Evolutionary conservation across 2,329 filamentous ascomycete species (phyloP).

Genomic region (Penicillium janthinellum): DNA sequence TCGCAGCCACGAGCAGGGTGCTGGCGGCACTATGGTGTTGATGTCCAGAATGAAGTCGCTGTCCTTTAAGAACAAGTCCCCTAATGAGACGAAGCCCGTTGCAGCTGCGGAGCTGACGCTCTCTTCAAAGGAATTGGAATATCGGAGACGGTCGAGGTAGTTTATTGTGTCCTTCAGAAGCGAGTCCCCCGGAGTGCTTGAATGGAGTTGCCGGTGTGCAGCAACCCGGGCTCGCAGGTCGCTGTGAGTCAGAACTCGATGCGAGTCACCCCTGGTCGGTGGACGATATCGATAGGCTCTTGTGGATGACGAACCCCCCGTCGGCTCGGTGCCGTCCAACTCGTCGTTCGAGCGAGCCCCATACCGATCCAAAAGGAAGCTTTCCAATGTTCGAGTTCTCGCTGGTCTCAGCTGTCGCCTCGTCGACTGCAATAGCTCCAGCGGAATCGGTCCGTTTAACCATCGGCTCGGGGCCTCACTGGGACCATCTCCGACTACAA

Average conservation of each 20-base stretch:
- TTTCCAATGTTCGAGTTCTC: slow-evolving; percentile 42
- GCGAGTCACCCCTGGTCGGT: slow-evolving; percentile 30
- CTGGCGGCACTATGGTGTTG: slow-evolving; percentile 51
- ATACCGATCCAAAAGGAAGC: slow-evolving; percentile 42
- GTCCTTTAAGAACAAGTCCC: slow-evolving; percentile 54
- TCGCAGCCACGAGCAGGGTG: slow-evolving; percentile 63
- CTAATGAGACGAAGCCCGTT: slow-evolving; percentile 55
- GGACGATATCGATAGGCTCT: slow-evolving; percentile 39
- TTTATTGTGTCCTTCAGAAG: slow-evolving; percentile 61
- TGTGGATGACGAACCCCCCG: slow-evolving; percentile 14
- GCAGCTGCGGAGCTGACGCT: slow-evolving; percentile 56
- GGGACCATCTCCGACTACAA: slow-evolving; percentile 21
- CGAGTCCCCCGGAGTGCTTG: slow-evolving; percentile 37
- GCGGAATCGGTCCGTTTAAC: slow-evolving; percentile 31
- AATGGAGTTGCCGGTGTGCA: slow-evolving; percentile 40
- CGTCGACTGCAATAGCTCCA: slow-evolving; percentile 46
- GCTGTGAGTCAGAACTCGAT: slow-evolving; percentile 34
- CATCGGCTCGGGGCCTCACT: slow-evolving; percentile 27
- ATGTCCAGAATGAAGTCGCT: slow-evolving; percentile 63
- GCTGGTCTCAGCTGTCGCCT: slow-evolving; percentile 44
- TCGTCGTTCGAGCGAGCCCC: slow-evolving; percentile 29
- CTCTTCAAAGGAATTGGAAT: slow-evolving; percentile 56
- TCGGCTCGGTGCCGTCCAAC: slow-evolving; percentile 29
- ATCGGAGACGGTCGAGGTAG: slow-evolving; percentile 62
- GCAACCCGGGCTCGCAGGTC: slow-evolving; percentile 40